Evolutionary conservation across 2,329 filamentous ascomycete species (phyloP).

Genomic region (Exophiala sideris): DNA sequence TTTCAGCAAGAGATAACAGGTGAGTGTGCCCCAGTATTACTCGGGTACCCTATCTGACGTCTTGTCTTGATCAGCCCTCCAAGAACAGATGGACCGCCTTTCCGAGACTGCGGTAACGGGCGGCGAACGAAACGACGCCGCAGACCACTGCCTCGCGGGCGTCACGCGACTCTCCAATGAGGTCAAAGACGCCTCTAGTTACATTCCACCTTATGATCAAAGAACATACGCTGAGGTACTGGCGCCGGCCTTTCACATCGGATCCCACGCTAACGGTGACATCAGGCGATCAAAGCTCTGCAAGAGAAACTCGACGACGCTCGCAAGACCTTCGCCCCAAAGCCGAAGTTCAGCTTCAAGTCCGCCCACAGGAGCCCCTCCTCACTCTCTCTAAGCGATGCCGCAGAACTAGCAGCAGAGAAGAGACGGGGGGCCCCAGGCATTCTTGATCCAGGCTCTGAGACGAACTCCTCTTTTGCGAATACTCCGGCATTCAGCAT

Average conservation of each 20-base stretch:
- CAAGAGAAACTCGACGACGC: constrained; percentile 73
- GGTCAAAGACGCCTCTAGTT: constrained; percentile 77
- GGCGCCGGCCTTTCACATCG: constrained; percentile 1
- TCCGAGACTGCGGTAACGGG: constrained; percentile 59
- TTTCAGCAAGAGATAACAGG: constrained; percentile 73
- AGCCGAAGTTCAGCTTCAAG: constrained; percentile 81
- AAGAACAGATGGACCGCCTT: constrained; percentile 70
- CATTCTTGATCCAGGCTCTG: constrained; percentile 35
- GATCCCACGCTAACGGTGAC: background rate
- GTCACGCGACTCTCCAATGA: constrained; percentile 79
- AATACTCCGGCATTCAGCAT: constrained; percentile 19
- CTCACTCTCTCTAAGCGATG: constrained; percentile 55
- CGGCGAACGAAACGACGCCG: constrained; percentile 74
- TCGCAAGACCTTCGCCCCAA: constrained; percentile 65
- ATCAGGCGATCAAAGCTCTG: constrained; percentile 72
- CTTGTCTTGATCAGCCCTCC: constrained; percentile 56
- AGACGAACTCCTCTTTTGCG: constrained; percentile 33
- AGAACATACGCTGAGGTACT: constrained; percentile 74
- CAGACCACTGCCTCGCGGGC: constrained; percentile 73
- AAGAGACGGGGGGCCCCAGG: constrained; percentile 44
- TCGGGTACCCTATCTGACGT: background rate
- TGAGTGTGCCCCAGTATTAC: constrained; percentile 39
- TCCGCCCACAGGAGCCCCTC: constrained; percentile 51
- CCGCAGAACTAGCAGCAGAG: constrained; percentile 52
- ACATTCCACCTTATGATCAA: constrained; percentile 85